These are phyloP conservation scores for Zygoascus sp. DNA, from an alignment of 1,139 yeast genomes.

Conservation along the genomic window DNA sequence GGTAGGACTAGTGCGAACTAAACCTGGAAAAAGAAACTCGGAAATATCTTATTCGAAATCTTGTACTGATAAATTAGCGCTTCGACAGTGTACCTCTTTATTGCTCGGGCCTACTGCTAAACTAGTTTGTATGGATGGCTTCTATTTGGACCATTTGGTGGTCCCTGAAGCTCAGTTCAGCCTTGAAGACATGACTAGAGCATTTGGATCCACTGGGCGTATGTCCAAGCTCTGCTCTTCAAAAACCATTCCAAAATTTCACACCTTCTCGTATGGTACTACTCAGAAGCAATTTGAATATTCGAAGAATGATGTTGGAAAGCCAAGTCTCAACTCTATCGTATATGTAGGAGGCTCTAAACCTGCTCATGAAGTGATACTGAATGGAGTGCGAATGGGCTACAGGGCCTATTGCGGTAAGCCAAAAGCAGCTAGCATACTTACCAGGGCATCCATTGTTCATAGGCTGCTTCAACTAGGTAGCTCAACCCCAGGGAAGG, in stretches of 20 bases:
- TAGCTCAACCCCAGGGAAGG: background rate
- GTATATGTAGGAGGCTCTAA: conserved; percentile 17
- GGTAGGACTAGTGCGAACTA: conserved; percentile 72
- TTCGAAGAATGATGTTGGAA: conserved; percentile 15
- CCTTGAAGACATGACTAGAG: conserved; percentile 43
- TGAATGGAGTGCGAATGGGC: conserved; percentile 36
- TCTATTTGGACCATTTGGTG: conserved; percentile 52
- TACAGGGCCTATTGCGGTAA: conserved; percentile 26
- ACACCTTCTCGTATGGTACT: conserved; percentile 14
- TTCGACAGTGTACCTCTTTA: conserved; percentile 60
- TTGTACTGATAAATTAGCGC: conserved; percentile 77
- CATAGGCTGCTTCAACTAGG: background rate
- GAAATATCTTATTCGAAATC: conserved; percentile 68
- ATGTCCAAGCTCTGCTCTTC: background rate
- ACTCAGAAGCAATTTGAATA: conserved; percentile 19
- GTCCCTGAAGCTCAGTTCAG: conserved; percentile 42
- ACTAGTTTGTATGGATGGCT: conserved; percentile 39
- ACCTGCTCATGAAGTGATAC: conserved; percentile 17
- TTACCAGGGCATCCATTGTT: conserved; percentile 19
- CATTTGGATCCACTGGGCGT: conserved; percentile 26
- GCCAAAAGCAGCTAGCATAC: conserved; percentile 23
- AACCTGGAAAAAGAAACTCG: conserved; percentile 86
- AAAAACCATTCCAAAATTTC: conserved; percentile 1
- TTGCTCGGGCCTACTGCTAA: conserved; percentile 47
- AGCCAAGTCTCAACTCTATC: conserved; percentile 25